Evolutionary conservation across 495 filamentous ascomycete species (phyloP), one percentile per base, ranked within the genome.

Genomic region (Chaetomidium leptoderma): DNA sequence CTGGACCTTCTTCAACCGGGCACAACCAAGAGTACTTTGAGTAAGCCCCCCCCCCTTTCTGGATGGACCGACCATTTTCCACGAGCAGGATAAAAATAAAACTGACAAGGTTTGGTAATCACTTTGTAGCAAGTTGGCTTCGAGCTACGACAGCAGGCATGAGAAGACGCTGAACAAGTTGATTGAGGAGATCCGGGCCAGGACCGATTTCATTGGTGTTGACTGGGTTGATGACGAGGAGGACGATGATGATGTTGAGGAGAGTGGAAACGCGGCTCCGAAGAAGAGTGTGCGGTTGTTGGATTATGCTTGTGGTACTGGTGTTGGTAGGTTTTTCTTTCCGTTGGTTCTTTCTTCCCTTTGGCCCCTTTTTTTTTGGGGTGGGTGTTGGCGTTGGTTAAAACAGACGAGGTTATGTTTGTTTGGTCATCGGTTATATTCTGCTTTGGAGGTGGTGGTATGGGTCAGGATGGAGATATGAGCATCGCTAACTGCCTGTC

Each of bases 261-360:
- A 59, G 9, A 59, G 60, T 9, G 58, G 53, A 9, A 78, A 76
- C 33, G 65, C 57, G 17, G 65, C 67, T 11, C 64, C 72, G n/a
- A 70, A 62, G 42, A 74, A 76, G 55, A 70, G 79, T 27, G 72
- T 87, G 42, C 76, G 78, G 32, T 64, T 90, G 48, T 72, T 92
- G 10, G 88, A 92, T 60, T 92, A 90, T 70, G 88, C 88, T 44
- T 90, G 86, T 57, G 88, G 88, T 4, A 83, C 86, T 17, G 88
- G 88, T 5, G 54, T 76, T 59, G 75, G 89, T 59, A 52, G 40
- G 66, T 61, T 16, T 6, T 24, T 27, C 17, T 27, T n/a, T 53
- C 35, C n/a, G 83, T 82, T 63, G 76, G n/a, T 62, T 48, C 6
- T 26, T 42, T 43, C 21, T 63, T 14, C 33, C 19, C n/a, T n/a